Percentiles rank a stretch among this genome's conserved stretches.
Evolutionary conservation across 2,329 filamentous ascomycete species (phyloP).

Genomic region (Rhynchosporium agropyri): DNA sequence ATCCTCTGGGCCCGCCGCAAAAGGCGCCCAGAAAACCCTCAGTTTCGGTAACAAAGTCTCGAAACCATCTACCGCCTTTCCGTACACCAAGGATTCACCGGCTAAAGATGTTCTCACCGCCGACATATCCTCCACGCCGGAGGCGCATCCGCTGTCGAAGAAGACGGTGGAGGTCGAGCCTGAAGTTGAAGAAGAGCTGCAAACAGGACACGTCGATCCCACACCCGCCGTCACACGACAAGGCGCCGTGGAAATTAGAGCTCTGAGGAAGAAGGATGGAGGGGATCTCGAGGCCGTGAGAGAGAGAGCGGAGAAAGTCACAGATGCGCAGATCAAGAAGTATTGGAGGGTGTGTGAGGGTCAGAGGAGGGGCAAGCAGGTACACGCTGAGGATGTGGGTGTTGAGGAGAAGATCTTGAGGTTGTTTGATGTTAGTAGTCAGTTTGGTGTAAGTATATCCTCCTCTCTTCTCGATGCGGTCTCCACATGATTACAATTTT

Average conservation of each 20-base stretch:
- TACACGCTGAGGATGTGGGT: slow-evolving; percentile 76
- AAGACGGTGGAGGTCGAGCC: neutral
- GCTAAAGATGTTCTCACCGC: too few relatives aligned
- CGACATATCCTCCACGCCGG: too few relatives aligned
- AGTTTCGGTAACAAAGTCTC: slow-evolving; percentile 63
- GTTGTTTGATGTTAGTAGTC: slow-evolving; percentile 88
- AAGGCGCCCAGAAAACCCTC: slow-evolving; percentile 57
- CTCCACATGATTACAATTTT: too few relatives aligned
- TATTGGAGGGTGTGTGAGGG: slow-evolving; percentile 80
- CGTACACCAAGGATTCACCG: neutral
- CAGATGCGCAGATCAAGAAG: slow-evolving; percentile 67
- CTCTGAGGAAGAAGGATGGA: slow-evolving; percentile 49
- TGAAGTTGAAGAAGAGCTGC: slow-evolving; percentile 16
- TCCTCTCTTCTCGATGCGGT: neutral
- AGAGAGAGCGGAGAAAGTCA: slow-evolving; percentile 63
- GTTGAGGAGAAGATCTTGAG: slow-evolving; percentile 83
- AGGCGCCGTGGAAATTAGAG: slow-evolving; percentile 25
- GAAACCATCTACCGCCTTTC: slow-evolving; percentile 47
- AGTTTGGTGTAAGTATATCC: slow-evolving; percentile 78
- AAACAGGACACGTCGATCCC: slow-evolving; percentile 27
- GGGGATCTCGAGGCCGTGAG: slow-evolving; percentile 45
- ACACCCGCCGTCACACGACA: slow-evolving; percentile 32
- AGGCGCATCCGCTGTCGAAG: slow-evolving; percentile 13
- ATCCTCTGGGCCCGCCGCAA: slow-evolving; percentile 45
- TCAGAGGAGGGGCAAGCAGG: slow-evolving; percentile 65